Base-by-base conservation (phyloP, 2,329 filamentous ascomycete species). In the Didymosphaeria variabile region DNA sequence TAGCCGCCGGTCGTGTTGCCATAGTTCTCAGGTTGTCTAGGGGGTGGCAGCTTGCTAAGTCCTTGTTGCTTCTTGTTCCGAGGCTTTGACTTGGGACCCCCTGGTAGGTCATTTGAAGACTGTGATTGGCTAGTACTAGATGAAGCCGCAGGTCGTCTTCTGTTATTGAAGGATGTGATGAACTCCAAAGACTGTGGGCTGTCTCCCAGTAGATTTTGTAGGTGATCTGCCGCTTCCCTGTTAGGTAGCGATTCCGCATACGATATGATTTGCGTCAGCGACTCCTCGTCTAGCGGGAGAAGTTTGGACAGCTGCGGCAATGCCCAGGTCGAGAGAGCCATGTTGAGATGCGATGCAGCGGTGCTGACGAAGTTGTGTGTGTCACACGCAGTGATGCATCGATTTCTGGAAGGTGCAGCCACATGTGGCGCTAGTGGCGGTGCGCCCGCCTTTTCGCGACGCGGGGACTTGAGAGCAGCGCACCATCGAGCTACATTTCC, bases 201-300 rank as follows among this genome's bases (percentile, higher is more conserved):
- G 76, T 97, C 93, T 53, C 94, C 95, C 0, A 99, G 86, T 56
- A 99, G 83, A 73, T 95, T 93, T 77, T 89, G 91, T 63, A 99
- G 90, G 78, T 98, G 93, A 45, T 93, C 89, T 54, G 88, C 93
- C 15, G 92, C 91, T 65, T 90, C 91, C 55, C 88, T 81, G 73
- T 91, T 93, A 21, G 93, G 88, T 9, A 98, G 85, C 0, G 89
- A 90, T 38, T 87, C 83, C 2, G 92, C 89, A 77, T 97, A 97
- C 51, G 92, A 88, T 67, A 98, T 84, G 46, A 97, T 86, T 74
- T 98, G 92, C 72, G 89, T 87, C 34, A 98, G 83, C 44, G 94
- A 93, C 13, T 91, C 89, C 38, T 97, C 89, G 38, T 97, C 93
- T 12, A 98, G 84, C 8, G 93, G 93, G 0, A 99, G 85, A 17